Base-by-base conservation (phyloP, 1,284 basidiomycete genomes). In the Malassezia japonica region DNA sequence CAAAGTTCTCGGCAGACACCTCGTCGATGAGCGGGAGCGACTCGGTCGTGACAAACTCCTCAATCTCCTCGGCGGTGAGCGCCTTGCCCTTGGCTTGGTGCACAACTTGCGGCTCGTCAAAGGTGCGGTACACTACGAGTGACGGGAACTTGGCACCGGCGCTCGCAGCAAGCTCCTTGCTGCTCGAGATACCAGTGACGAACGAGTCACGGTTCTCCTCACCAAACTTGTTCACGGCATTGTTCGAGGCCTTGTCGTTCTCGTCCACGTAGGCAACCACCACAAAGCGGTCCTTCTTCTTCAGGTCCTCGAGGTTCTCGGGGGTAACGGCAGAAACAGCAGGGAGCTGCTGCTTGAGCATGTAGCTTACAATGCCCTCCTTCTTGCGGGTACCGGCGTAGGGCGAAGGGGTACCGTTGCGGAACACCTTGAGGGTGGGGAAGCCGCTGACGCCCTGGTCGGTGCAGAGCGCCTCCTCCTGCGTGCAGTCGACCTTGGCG, bases 271-370 rank as follows among this genome's bases (percentile, higher is more conserved):
- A 95, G 36, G 86, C 87, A 62, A 99, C 76, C 40, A 83, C 81
- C 50, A 98, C 94, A 57, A 99, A 79, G 74, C 85, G 87, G 82
- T 96, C 94, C 21, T 87, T 81, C 43, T 79, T 79, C 76, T 82
- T 82, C 81, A 98, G 95, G 59, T 91, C 86, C 46, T 83, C 80
- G 71, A 86, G 82, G 74, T 85, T 86, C 39, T 76, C 80, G 20
- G 78, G 75, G 2, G 83, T 86, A 29, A 99, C 81, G 31, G 81
- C 78, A 5, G 87, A 83, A 41, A 98, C 83, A 34, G 94, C 88
- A n/a, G 94, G 94, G 16, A 98, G 82, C 8, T 87, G 83, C 80
- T 96, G 94, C 90, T 98, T 96, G 78, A 82, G 75, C 94, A 99
- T 96, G 79, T 96, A 96, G 73, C 83, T 84, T 74, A 96, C 79